Evolutionary conservation across 306 rosid species (phyloP).

Genomic region (Styphnolobium japonicum): DNA sequence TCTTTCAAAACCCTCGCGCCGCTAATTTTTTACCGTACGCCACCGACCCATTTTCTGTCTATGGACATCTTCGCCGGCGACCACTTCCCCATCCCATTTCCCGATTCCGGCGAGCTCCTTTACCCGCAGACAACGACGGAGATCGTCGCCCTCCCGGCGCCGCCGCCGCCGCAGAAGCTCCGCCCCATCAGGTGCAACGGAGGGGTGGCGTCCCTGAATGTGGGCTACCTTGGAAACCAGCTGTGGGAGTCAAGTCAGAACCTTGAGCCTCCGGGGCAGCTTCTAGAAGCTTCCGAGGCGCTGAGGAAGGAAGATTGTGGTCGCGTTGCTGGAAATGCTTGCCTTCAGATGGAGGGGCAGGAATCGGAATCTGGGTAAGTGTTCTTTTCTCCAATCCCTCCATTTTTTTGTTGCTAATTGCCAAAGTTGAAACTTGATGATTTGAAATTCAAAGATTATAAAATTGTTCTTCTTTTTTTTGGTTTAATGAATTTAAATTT

Average conservation of each 20-base stretch:
- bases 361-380: conserved; percentile 59
- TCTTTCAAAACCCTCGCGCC: conserved; percentile 39
- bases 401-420: not conserved
- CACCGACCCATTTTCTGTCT: not conserved
- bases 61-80: conserved; percentile 57
- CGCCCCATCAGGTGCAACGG: conserved; percentile 66
- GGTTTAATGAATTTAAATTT: conserved; percentile 5
- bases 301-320: not conserved
- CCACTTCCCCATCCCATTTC: conserved; percentile 67
- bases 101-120: conserved; percentile 62
- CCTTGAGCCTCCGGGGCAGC: too few relatives aligned
- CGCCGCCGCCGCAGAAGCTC: too few relatives aligned
- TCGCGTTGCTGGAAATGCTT: not conserved
- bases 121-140: conserved; percentile 33
- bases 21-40: conserved; percentile 26
- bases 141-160: conserved; percentile 11
- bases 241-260: too few relatives aligned
- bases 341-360: too few relatives aligned
- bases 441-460: not conserved
- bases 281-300: not conserved
- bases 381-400: not conserved
- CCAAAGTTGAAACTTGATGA: not conserved
- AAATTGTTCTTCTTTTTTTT: not conserved
- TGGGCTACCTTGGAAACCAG: conserved; percentile 6
- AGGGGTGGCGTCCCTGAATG: not conserved